A percentile compares a stretch with the other conserved stretches of the same genome.
Conservation (phyloP, 78 protist genomes). For the Pelomyxa schiedti region DNA sequence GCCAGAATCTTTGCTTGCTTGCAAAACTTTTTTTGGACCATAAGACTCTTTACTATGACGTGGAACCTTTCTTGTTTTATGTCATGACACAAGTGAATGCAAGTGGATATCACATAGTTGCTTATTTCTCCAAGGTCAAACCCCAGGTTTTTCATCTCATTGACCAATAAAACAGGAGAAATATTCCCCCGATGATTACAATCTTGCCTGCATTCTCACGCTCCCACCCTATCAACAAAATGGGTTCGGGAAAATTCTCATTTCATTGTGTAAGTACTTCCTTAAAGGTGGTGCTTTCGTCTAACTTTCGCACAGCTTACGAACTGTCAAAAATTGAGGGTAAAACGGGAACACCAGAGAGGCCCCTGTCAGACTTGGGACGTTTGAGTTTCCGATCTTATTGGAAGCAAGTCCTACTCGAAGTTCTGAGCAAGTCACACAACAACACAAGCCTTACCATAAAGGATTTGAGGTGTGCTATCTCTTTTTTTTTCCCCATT, state of each 20-base stretch:
- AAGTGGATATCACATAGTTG: constrained; percentile 84
- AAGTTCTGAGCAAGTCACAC: constrained; percentile 17
- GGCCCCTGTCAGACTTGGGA: constrained; percentile 96
- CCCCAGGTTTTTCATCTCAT: no score
- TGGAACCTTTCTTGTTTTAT: constrained; percentile 92
- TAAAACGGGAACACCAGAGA: constrained; percentile 93
- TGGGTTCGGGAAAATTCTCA: constrained; percentile 90
- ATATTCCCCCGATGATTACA: constrained; percentile 61
- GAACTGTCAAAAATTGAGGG: constrained; percentile 73
- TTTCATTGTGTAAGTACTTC: constrained; percentile 50
- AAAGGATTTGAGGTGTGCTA: no score
- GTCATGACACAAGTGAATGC: constrained; percentile 71
- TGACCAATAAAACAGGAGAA: no score
- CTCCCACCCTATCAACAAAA: constrained; percentile 84
- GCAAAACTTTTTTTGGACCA: constrained; percentile 92
- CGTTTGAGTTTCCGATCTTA: constrained; percentile 66
- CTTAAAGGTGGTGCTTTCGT: background rate
- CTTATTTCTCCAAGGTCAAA: constrained; percentile 91
- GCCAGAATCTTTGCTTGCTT: constrained; percentile 86
- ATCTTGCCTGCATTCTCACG: constrained; percentile 91
- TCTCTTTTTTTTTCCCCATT: no score
- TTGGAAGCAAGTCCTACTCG: constrained; percentile 58
- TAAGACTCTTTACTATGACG: constrained; percentile 82
- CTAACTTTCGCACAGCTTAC: constrained; percentile 47
- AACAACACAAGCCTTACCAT: no score